Evolutionary conservation across 140 eudicot genomes (phyloP).

Genomic region (Ambrosia hybrid): DNA sequence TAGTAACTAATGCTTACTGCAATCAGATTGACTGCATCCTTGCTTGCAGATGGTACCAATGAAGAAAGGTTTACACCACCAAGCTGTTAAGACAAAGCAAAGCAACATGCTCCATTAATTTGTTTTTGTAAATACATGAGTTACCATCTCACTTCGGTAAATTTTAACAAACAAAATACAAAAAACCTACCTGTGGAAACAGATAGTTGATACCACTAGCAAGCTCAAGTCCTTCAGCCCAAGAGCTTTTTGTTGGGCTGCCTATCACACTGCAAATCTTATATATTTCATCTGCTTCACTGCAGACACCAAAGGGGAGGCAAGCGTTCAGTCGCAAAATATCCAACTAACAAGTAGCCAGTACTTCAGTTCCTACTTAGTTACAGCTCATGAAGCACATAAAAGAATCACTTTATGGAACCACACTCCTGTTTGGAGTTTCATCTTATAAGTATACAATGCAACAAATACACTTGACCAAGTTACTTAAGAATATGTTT

Average conservation of each 20-base stretch:
- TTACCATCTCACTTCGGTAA: neutral
- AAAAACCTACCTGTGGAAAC: conserved; percentile 70
- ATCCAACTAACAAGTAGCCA: neutral
- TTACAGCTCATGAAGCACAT: conserved; percentile 11
- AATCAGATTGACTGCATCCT: conserved; percentile 74
- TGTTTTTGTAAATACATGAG: neutral
- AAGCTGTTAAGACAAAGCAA: conserved; percentile 50
- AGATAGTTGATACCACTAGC: conserved; percentile 68
- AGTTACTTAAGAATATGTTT: neutral
- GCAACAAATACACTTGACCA: neutral
- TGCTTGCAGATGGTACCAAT: conserved; percentile 78
- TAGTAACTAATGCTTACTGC: conserved; percentile 38
- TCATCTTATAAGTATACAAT: conserved; percentile 2
- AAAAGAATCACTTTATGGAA: neutral
- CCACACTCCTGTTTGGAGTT: neutral
- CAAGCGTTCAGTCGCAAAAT: neutral
- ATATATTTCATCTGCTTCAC: conserved; percentile 96
- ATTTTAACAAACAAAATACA: neutral
- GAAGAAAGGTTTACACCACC: conserved; percentile 69
- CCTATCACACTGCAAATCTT: conserved; percentile 92
- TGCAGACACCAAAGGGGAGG: conserved; percentile 29
- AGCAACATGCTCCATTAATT: neutral
- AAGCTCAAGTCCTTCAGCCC: conserved; percentile 84
- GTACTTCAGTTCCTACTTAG: neutral
- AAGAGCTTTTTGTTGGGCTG: conserved; percentile 61